phyloP scores from a whole-genome alignment of 257 asterid species.

The Ophiorrhiza pumila region DNA sequence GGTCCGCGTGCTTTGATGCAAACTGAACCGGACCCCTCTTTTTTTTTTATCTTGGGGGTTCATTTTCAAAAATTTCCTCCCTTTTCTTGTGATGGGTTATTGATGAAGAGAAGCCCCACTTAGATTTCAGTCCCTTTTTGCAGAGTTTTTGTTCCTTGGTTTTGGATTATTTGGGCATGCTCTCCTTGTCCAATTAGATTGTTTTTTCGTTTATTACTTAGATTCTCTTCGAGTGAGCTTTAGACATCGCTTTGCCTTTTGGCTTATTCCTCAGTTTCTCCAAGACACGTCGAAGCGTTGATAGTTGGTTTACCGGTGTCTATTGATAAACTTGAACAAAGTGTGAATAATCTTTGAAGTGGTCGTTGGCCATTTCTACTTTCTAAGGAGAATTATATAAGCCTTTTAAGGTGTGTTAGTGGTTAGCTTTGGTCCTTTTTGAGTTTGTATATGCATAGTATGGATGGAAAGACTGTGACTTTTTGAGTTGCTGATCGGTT shows the following conservation, averaged over 20 bases:
- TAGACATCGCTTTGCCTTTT: slow-evolving; percentile 22
- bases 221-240: slow-evolving; percentile 43
- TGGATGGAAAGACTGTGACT: slow-evolving; percentile 21
- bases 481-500: slow-evolving; percentile 14
- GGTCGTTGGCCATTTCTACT: slow-evolving; percentile 12
- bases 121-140: slow-evolving; percentile 67
- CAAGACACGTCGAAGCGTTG: slow-evolving; percentile 13
- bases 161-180: slow-evolving; percentile 67
- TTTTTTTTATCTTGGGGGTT: slow-evolving; percentile 13
- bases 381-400: slow-evolving; percentile 19
- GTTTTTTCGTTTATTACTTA: slow-evolving; percentile 42
- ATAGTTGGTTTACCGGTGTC: slow-evolving; percentile 1
- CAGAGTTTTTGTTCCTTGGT: slow-evolving; percentile 65
- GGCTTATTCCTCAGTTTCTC: slow-evolving; percentile 32
- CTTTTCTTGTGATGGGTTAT: slow-evolving; percentile 50
- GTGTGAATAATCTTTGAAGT: slow-evolving; percentile 2
- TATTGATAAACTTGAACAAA: neutral
- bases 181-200: slow-evolving; percentile 41
- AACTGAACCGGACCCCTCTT: slow-evolving; percentile 45
- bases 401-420: slow-evolving; percentile 20
- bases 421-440: slow-evolving; percentile 12
- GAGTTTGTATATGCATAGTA: slow-evolving; percentile 1
- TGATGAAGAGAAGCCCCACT: slow-evolving; percentile 75
- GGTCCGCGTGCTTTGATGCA: slow-evolving; percentile 89
- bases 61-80: slow-evolving; percentile 20